Evolutionary conservation across 2,329 filamentous ascomycete genomes (phyloP), one percentile per base, ranked within the genome.

Genomic region (Herpotrichia juniperi): DNA sequence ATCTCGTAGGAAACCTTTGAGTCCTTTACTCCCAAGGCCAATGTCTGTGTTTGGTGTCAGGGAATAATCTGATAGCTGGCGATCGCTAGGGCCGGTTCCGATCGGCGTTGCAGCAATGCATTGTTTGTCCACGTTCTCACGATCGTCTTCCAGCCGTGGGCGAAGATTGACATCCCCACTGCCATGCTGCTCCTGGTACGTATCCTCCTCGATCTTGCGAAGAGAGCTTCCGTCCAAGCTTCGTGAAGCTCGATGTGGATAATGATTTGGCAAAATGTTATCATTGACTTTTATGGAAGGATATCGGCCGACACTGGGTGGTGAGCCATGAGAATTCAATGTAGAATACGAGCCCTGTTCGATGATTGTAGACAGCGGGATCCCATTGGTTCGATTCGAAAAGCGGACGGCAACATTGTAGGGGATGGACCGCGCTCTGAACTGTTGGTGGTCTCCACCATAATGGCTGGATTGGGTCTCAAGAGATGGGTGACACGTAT

Each of bases 271-370:
- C 30, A 58, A 63, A 30, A 50, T 42, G 47, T 55, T 60, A 42
- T 63, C 54, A 34, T 48, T 47, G 19, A 48, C 34, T 26, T 54
- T 54, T 28, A 61, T 26, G 21, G 59, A 61, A 34, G 63, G 52
- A 44, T 60, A 56, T n/a, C 53, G 60, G 16, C 44, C 22, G 21
- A 61, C 45, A 45, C 56, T 63, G 42, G 62, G 50, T n/a, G 64
- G 46, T 14, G 73, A 73, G 10, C 58, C 58, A 35, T 63, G 55
- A 8, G 74, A 74, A 39, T 68, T 66, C 21, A 79, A 63, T 9
- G 75, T 77, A 11, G 72, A 73, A 39, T 69, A 64, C 12, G 76
- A 79, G 52, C 63, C 66, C 45, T 74, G 74, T 59, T 79, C 77
- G 32, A 73, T 59, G 51, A 79, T 79, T 12, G 75, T 76, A 24